phyloP scores from a whole-genome alignment of 192 early-diverging fungal genomes.

The Neocallimastix lanati region DNA sequence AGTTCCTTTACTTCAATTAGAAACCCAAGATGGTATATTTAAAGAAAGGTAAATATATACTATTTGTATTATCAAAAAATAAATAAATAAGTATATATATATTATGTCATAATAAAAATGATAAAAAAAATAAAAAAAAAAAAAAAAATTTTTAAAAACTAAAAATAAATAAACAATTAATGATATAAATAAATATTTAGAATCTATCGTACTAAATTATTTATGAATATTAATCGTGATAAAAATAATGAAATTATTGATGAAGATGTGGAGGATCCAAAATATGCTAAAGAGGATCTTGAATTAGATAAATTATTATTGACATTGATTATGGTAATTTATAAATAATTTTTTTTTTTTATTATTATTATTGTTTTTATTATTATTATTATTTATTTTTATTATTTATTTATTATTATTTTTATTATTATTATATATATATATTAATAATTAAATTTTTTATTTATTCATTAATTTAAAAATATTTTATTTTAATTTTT shows the following conservation, averaged over 20 bases:
- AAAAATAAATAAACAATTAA: too few species aligned
- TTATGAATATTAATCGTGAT: not conserved
- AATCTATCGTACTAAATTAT: not conserved
- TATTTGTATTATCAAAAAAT: too few species aligned
- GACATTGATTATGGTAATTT: constrained; percentile 56
- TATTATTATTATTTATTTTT: not conserved
- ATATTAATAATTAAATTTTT: not conserved
- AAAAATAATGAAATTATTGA: not conserved
- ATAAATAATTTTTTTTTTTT: too few species aligned
- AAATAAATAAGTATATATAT: too few species aligned
- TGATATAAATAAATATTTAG: too few species aligned
- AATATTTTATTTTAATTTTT: too few species aligned
- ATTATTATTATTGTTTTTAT: too few species aligned
- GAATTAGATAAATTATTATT: constrained; percentile 69
- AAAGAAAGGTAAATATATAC: constrained; percentile 19
- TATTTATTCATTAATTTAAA: constrained; percentile 4
- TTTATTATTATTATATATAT: too few species aligned
- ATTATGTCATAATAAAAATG: too few species aligned
- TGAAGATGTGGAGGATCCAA: not conserved
- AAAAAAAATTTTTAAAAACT: too few species aligned
- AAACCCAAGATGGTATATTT: constrained; percentile 10
- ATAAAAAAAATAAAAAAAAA: too few species aligned
- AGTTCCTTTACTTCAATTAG: constrained; percentile 44
- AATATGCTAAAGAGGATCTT: constrained; percentile 21
- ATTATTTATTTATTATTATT: too few species aligned